A percentile compares a stretch with the other conserved stretches of the same genome.
Conservation (phyloP, 192 early-diverging fungal species). For the Podila clonocystis region DNA sequence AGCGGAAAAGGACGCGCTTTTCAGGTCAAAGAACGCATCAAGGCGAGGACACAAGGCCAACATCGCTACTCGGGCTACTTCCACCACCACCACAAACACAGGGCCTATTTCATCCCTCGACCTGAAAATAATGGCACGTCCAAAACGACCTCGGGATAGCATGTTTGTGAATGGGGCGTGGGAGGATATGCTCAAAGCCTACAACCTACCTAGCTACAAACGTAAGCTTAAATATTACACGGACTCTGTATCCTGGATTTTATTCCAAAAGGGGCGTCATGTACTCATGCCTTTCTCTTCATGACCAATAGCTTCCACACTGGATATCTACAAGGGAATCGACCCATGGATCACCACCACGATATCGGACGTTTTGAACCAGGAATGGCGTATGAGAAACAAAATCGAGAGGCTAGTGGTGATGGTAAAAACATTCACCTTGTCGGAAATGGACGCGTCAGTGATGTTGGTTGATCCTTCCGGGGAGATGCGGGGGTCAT, state of each 20-base stretch:
- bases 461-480: conserved; percentile 43
- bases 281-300: background rate
- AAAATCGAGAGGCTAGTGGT: conserved; percentile 26
- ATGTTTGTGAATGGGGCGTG: conserved; percentile 34
- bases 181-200: conserved; percentile 27
- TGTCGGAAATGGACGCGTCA: conserved; percentile 41
- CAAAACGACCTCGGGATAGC: conserved; percentile 27
- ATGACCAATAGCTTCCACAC: conserved; percentile 26
- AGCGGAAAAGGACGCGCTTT: conserved; percentile 29
- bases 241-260: background rate
- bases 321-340: conserved; percentile 5
- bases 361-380: conserved; percentile 28
- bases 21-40: conserved; percentile 13
- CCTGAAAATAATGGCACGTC: conserved; percentile 31
- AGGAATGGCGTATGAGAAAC: conserved; percentile 13
- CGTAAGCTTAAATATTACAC: conserved; percentile 7
- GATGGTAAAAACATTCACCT: conserved; percentile 31
- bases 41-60: background rate
- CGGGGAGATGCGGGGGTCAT: conserved; percentile 41
- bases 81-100: background rate
- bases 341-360: conserved; percentile 9
- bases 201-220: conserved; percentile 27
- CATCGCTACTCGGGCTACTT: background rate
- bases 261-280: background rate
- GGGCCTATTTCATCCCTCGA: conserved; percentile 29